Base-by-base conservation (phyloP, 179 eudicot species). In the Camellia oleifera region DNA sequence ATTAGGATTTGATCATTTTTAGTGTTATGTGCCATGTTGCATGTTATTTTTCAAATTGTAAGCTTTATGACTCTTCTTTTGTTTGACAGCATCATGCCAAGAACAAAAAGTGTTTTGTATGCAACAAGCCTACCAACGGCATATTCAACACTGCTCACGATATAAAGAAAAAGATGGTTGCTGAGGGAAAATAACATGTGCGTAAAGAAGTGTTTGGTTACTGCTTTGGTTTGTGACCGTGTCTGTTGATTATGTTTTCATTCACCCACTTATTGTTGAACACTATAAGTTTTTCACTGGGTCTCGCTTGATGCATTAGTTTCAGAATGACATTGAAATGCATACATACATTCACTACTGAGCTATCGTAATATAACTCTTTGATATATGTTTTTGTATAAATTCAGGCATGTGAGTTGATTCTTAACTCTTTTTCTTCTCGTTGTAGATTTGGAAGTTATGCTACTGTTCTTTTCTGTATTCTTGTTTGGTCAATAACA, bases 81-180 rank as follows among this genome's bases (percentile, higher is more conserved):
- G 80, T 74, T 76, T 71, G 15, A 32, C 98, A 95, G 98, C 98
- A 95, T 85, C 97, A 92, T 79, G 80, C 94, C 52, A 88, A 83
- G 84, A 92, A 88, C 83, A 94, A 94, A 75, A 95, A 92, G 83
- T 95, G 98, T 85, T 95, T 86, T 60, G 94, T 91, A 1, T 95
- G 99, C 86, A 85, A 92, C 91, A 80, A 91, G 88, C 92, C 90
- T 6, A 93, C 97, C 1, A 85, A 84, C 75, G 97, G 98, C 77
- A 88, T 94, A 71, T 94, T 95, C 86, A 90, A 93, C 77, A 85
- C 95, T n/a, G 98, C 93, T 4, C 91, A 83, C 12, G 98, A 91
- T 84, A 90, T 93, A 72, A 93, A 92, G 75, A 91, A 90, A 83
- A 92, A 70, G 78, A 90, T 78, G 80, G 94, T 92, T 54, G 90